Evolutionary conservation across 345 rosid species (phyloP), one percentile per base, ranked within the genome.

Genomic region (Lepidium africanum): DNA sequence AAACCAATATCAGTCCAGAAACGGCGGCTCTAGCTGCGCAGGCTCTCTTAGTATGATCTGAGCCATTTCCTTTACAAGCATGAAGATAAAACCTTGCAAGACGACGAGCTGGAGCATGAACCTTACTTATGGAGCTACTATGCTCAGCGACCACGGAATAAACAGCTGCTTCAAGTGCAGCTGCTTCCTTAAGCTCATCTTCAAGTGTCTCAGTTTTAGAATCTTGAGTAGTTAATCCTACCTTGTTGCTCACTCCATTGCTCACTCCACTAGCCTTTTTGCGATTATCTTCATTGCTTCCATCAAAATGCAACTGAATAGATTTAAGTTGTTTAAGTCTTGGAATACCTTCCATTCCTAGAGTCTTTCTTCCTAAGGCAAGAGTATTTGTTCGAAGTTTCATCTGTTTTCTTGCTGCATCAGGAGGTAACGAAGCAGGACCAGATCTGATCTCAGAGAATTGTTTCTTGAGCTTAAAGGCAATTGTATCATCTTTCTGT

Each of bases 101-200:
- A 42, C 97, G 92, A 63, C 97, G 85, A 62, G 97, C 97, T 9
- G 98, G 92, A 33, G 96, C 89, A 67, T 88, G 90, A 65, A 90
- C 87, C 81, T 93, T 93, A 58, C 75, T 81, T 72, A 70, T 71
- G 16, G 98, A 93, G 81, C 94, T 85, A 23, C 96, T 92, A 63
- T 93, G 98, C 75, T 93, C 98, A 62, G 98, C 91, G 25, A 83
- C 86, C 38, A 93, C 84, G 4, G 97, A 88, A 79, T 90, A 93
- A 69, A 93, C 82, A 54, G 92, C 90, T 63, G 84, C 85, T 84
- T 93, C 97, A 50, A 90, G 70, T 63, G 83, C 92, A 7, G 97
- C 98, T 68, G 97, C 84, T 84, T 90, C 98, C 79, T 84, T 84
- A 53, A 93, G 55, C 76, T 93, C 97, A 78, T 93, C 98, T 80